Base-by-base conservation (phyloP, 164 flowering plant species). In the Aristolochia californica region DNA sequence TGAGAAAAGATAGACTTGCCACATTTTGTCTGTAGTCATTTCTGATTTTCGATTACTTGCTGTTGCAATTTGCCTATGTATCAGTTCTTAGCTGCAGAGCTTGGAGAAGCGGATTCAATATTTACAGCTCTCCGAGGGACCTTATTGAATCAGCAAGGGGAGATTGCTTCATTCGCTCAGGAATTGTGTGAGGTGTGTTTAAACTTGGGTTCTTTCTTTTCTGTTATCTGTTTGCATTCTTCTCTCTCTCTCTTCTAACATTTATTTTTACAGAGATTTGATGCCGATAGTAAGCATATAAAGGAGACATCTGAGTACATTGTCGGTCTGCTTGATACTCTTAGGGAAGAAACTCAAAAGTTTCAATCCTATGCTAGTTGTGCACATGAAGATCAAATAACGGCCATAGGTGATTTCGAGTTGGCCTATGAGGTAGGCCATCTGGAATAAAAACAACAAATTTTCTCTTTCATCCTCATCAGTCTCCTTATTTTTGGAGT, bases 111-210 rank as follows among this genome's bases (percentile, higher is more conserved):
- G 34, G 74, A 77, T 59, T 66, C 80, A 0, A 69, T 90, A 56
- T 83, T 84, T 71, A 79, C 77, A 61, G 83, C 82, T 67, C 88
- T 94, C 74, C 91, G 84, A 59, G 60, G 69, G 56, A 59, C 70
- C 48, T 68, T 94, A 53, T 75, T 84, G 56, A 68, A 74, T 63
- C 95, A 90, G 27, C 95, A 84, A 67, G 85, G 84, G 43, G 99
- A 90, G 75, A 79, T 86, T 78, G 87, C 88, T 38, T 56, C 62
- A 45, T 90, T 84, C 74, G 79, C 95, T 22, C 74, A 78, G 72
- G 99, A 94, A 60, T 69, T 94, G 58, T 84, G 87, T 0, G 79
- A 90, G 96, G 99, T 94, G 51, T 59, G 74, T 56, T 25, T n/a
- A 12, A 43, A 40, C 49, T 56, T 28, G 18, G 50, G 15, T 20